Evolutionary conservation across 2,329 filamentous ascomycete species (phyloP).

Genomic region (Tolypocladium tundrense): DNA sequence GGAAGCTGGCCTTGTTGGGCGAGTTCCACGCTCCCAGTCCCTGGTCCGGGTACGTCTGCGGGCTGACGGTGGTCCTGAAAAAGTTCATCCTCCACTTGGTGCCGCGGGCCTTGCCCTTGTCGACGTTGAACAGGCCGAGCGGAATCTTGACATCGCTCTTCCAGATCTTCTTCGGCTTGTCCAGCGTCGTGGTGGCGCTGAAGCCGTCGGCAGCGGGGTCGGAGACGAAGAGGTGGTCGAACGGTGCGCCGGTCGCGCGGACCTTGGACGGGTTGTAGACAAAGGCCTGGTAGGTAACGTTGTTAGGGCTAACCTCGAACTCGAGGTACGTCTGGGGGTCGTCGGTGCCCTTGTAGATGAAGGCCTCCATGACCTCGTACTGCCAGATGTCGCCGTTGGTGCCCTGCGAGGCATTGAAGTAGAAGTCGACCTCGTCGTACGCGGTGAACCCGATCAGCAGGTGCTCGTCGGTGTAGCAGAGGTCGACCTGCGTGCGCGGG

Average conservation of each 20-base stretch:
- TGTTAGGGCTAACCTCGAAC: constrained; percentile 40
- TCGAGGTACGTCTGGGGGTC: constrained; percentile 40
- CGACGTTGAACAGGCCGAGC: constrained; percentile 38
- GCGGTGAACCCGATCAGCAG: constrained; percentile 34
- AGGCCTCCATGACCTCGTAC: constrained; percentile 42
- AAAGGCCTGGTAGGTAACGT: constrained; percentile 39
- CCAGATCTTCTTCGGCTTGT: constrained; percentile 27
- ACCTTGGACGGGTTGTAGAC: constrained; percentile 40
- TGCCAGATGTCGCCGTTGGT: constrained; percentile 37
- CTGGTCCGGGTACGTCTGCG: constrained; percentile 32
- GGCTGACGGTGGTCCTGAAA: constrained; percentile 34
- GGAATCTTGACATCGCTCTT: constrained; percentile 30
- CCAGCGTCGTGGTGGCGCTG: constrained; percentile 26
- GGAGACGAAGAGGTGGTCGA: constrained; percentile 32
- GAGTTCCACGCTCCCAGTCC: constrained; percentile 34
- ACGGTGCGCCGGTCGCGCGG: constrained; percentile 27
- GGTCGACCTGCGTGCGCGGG: constrained; percentile 31
- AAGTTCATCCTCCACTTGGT: constrained; percentile 43
- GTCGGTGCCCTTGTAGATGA: constrained; percentile 32
- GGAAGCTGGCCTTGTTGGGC: constrained; percentile 34
- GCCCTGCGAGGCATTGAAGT: constrained; percentile 29
- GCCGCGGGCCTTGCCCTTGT: constrained; percentile 27
- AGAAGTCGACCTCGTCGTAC: constrained; percentile 34
- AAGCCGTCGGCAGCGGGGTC: constrained; percentile 31
- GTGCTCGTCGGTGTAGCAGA: constrained; percentile 33